Conservation (phyloP, 2,329 filamentous ascomycete species). For the Fusarium sp. region DNA sequence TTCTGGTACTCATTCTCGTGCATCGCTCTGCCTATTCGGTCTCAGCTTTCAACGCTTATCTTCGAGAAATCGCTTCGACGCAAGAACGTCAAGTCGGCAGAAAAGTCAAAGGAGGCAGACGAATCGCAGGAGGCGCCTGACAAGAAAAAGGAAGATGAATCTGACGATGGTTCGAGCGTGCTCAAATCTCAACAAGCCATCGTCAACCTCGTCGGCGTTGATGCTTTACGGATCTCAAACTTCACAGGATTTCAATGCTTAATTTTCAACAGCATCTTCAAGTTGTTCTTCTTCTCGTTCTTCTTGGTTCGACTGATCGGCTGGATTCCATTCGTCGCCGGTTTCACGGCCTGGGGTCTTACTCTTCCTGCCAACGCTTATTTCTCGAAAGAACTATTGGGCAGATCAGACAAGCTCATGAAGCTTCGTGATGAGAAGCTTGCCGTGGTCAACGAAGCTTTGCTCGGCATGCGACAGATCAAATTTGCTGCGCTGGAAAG, state of each 20-base stretch:
- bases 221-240: slow-evolving; percentile 74
- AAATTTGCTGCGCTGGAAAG: slow-evolving; percentile 83
- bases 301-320: slow-evolving; percentile 78
- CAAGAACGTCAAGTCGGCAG: slow-evolving; percentile 78
- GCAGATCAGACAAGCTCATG: slow-evolving; percentile 76
- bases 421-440: slow-evolving; percentile 80
- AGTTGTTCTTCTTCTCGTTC: slow-evolving; percentile 71
- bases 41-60: slow-evolving; percentile 76
- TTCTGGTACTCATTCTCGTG: slow-evolving; percentile 74
- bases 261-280: slow-evolving; percentile 70
- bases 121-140: slow-evolving; percentile 52
- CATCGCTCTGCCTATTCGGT: slow-evolving; percentile 73
- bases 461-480: slow-evolving; percentile 84
- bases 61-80: slow-evolving; percentile 81
- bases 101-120: slow-evolving; percentile 57
- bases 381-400: slow-evolving; percentile 72
- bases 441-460: slow-evolving; percentile 78
- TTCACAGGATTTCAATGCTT: slow-evolving; percentile 75
- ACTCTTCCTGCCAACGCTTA: slow-evolving; percentile 76
- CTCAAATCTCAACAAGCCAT: slow-evolving; percentile 71
- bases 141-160: slow-evolving; percentile 64
- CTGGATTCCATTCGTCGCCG: slow-evolving; percentile 74
- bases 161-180: slow-evolving; percentile 47
- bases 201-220: slow-evolving; percentile 83
- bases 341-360: slow-evolving; percentile 71